Base-by-base conservation (phyloP, 345 rosid species). In the Cardamine resedifolia region DNA sequence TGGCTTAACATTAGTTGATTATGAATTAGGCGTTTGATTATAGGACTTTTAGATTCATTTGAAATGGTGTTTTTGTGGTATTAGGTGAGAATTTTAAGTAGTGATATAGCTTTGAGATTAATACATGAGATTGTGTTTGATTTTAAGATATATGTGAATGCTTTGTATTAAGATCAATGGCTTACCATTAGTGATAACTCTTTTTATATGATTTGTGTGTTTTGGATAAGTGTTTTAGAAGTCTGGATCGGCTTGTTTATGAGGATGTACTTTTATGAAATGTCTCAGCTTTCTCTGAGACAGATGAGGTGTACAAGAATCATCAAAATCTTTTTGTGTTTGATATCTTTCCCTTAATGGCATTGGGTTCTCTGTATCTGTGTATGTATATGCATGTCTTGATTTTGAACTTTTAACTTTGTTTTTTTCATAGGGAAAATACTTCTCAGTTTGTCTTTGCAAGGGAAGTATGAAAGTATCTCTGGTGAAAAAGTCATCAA, bases 381-480 rank as follows among this genome's bases (percentile, higher is more conserved):
- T 43, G 15, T 62, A 12, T 55, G 39, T 53, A 4, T 38, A 41
- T 53, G 55, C 7, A 36, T 47, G n/a, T 38, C 12, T 45, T 55
- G 24, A 10, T 41, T 44, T 19, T 71, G 14, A 66, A 45, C 21
- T 53, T 43, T 59, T 50, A 15, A 16, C 30, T 66, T 60, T 50
- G 23, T 66, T 45, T 20, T 24, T 71, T 24, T 14, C 75, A 72
- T 87, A 91, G 98, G 97, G 44, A 89, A 85, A 78, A 85, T 91
- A 61, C 92, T 91, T 55, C 84, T 94, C 10, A 66, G 83, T 11
- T 30, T 87, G 31, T 89, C 89, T 62, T 61, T 91, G 81, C 80
- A 68, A 60, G 86, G 89, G 52, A 82, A 85, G 64, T 66, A 73
- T 66, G 68, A 78, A 18, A 71, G 70, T 27, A 47, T 47, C 47